phyloP scores from a whole-genome alignment of 2,329 filamentous ascomycete genomes.

The Xylariaceae sp. region DNA sequence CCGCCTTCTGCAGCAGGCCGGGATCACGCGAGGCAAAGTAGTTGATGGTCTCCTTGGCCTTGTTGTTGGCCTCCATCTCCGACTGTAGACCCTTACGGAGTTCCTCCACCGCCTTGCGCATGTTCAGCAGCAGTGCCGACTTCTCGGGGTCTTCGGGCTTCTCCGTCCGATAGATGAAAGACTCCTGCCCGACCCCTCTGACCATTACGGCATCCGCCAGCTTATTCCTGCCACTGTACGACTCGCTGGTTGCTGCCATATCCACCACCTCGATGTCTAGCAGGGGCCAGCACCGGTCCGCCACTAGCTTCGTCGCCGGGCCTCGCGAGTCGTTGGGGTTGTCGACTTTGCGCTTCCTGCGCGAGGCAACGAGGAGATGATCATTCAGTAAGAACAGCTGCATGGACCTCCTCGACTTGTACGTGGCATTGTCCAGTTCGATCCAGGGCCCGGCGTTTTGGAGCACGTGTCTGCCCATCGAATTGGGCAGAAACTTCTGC shows the following conservation, averaged over 20 bases:
- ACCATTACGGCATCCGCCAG: conserved; percentile 85
- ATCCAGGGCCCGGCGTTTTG: conserved; percentile 92
- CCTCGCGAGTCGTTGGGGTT: conserved; percentile 45
- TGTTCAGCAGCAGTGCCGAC: conserved; percentile 72
- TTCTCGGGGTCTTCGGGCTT: conserved; percentile 75
- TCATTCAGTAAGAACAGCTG: conserved; percentile 92
- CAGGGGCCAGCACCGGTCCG: conserved; percentile 89
- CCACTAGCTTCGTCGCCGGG: conserved; percentile 69
- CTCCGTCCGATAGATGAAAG: conserved; percentile 89
- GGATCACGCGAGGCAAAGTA: conserved; percentile 77
- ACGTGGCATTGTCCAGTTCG: conserved; percentile 93
- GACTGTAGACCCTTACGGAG: conserved; percentile 77
- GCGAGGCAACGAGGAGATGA: conserved; percentile 81
- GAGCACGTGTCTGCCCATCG: conserved; percentile 85
- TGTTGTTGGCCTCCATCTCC: conserved; percentile 81
- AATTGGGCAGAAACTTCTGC: conserved; percentile 89
- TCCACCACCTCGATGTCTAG: conserved; percentile 91
- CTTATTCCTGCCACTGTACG: conserved; percentile 50
- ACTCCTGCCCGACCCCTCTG: conserved; percentile 75
- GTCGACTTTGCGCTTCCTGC: conserved; percentile 86
- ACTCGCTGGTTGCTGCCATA: conserved; percentile 61
- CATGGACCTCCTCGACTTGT: conserved; percentile 84
- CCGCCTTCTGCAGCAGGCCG: conserved; percentile 68
- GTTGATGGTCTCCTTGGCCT: conserved; percentile 75
- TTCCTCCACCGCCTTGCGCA: conserved; percentile 88